phyloP scores from a whole-genome alignment of 2,329 filamentous ascomycete species.

The Fusarium xyrophilum region DNA sequence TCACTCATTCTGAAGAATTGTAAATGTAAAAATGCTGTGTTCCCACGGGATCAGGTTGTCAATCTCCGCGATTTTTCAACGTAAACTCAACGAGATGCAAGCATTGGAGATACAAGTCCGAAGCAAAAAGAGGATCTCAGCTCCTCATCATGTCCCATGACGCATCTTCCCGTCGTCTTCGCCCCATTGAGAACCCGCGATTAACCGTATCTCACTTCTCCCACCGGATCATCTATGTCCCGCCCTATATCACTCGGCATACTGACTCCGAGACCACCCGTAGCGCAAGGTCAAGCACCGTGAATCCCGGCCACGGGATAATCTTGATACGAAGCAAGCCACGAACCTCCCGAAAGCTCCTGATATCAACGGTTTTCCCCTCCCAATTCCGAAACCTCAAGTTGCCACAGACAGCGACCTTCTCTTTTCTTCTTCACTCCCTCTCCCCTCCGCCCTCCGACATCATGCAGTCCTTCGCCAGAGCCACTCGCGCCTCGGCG shows the following conservation, averaged over 20 bases:
- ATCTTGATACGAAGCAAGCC: slow-evolving; percentile 42
- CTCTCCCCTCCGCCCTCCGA: slow-evolving; percentile 6
- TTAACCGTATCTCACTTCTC: slow-evolving; percentile 32
- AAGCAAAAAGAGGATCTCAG: slow-evolving; percentile 14
- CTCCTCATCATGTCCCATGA: slow-evolving; percentile 27
- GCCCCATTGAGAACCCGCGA: slow-evolving; percentile 39
- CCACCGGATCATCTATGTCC: slow-evolving; percentile 37
- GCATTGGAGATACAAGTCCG: slow-evolving; percentile 32
- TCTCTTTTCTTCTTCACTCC: background rate
- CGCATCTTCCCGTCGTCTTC: slow-evolving; percentile 29
- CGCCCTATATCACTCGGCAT: slow-evolving; percentile 33
- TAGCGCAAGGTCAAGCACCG: slow-evolving; percentile 34
- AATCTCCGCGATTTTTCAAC: slow-evolving; percentile 28
- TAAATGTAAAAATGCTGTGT: background rate
- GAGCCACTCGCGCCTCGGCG: slow-evolving; percentile 73
- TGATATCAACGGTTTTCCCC: slow-evolving; percentile 42
- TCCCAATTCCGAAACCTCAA: slow-evolving; percentile 29
- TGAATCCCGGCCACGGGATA: slow-evolving; percentile 41
- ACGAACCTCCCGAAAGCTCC: slow-evolving; percentile 40
- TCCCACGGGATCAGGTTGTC: slow-evolving; percentile 23
- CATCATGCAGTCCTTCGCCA: slow-evolving; percentile 86
- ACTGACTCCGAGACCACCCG: slow-evolving; percentile 42
- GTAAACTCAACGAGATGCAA: slow-evolving; percentile 8
- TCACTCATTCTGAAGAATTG: slow-evolving; percentile 1
- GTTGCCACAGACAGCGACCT: slow-evolving; percentile 21